Percentiles rank a stretch among this genome's conserved stretches.
phyloP scores from a whole-genome alignment of 208 protist species.

The Crithidia bombi region DNA sequence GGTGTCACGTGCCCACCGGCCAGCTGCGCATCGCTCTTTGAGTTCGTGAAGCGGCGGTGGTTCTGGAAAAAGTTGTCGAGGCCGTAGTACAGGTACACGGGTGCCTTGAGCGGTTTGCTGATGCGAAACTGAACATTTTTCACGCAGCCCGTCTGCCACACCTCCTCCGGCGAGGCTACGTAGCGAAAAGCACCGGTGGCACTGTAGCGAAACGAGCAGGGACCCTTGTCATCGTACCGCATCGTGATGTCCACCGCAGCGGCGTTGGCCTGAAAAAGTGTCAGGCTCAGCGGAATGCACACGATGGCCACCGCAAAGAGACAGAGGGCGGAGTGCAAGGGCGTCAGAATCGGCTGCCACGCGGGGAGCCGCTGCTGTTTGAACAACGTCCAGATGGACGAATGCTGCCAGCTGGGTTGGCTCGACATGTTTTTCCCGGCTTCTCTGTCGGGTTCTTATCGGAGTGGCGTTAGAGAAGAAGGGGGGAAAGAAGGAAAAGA shows the following conservation, averaged over 20 bases:
- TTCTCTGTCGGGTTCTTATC: background rate
- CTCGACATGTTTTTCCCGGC: background rate
- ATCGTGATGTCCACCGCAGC: conserved; percentile 69
- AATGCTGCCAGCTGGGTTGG: background rate
- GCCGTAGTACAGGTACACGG: conserved; percentile 98
- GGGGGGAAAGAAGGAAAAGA: conserved; percentile 16
- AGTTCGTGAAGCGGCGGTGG: conserved; percentile 94
- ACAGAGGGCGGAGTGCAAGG: conserved; percentile 84
- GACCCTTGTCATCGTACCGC: conserved; percentile 73
- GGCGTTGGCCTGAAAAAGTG: conserved; percentile 75
- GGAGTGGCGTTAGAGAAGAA: conserved; percentile 9
- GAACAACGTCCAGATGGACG: conserved; percentile 48
- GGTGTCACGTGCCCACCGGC: conserved; percentile 37
- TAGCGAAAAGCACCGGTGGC: conserved; percentile 56
- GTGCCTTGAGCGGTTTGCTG: conserved; percentile 65
- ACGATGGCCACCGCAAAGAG: conserved; percentile 93
- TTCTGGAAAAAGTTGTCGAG: conserved; percentile 99
- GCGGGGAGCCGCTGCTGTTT: conserved; percentile 96
- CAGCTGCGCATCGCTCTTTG: conserved; percentile 78
- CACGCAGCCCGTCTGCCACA: conserved; percentile 58
- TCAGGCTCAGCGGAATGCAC: conserved; percentile 93
- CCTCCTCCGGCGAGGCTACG: conserved; percentile 6
- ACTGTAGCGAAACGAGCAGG: conserved; percentile 44
- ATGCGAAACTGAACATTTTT: conserved; percentile 69
- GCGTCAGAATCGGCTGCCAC: conserved; percentile 97